Base-by-base conservation (phyloP, 768 basidiomycete genomes). In the Russula brevipes region DNA sequence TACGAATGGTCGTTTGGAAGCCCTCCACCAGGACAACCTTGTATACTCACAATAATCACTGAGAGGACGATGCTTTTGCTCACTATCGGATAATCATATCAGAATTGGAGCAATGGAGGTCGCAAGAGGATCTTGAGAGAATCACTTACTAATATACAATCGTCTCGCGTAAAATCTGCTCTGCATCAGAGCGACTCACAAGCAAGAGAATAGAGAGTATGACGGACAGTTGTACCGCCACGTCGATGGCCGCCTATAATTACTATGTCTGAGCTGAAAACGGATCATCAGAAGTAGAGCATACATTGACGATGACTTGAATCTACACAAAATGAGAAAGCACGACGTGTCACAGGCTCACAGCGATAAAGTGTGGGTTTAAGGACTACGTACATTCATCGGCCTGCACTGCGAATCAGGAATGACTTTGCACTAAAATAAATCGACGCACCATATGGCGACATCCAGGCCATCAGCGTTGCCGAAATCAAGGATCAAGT, bases 401-500 rank as follows among this genome's bases (percentile, higher is more conserved):
- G 62, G 68, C 63, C 70, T 62, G 53, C 30, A n/a, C 1, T 46
- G 38, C 16, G 12, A 59, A 38, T 44, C 46, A 51, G 56, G 57
- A 24, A 49, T 19, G 31, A 47, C 35, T 19, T 36, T 19, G 24
- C 14, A 38, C 11, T 8, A 31, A 7, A 51, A 12, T n/a, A n/a
- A 31, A 33, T 19, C 12, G 8, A 68, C 75, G 59, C 57, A 81
- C 82, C 81, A 81, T 51, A 73, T 75, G 24, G 76, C 74, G 17
- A 72, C 72, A 24, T 61, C 47, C 38, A 82, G 69, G n/a, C 75
- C 76, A 1, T 66, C 65, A 16, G 71, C 67, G 49, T 80, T 76
- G 36, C 72, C 67, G 68, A 75, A 82, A 59, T 81, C 80, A 33
- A 75, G 70, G 35, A 83, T 71, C 49, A 83, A 72, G 67, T 80